A percentile compares a stretch with the other conserved stretches of the same genome.
These are phyloP conservation scores for Mucor indicus DNA, from an alignment of 371 early-diverging fungal species.

Conservation along the genomic window DNA sequence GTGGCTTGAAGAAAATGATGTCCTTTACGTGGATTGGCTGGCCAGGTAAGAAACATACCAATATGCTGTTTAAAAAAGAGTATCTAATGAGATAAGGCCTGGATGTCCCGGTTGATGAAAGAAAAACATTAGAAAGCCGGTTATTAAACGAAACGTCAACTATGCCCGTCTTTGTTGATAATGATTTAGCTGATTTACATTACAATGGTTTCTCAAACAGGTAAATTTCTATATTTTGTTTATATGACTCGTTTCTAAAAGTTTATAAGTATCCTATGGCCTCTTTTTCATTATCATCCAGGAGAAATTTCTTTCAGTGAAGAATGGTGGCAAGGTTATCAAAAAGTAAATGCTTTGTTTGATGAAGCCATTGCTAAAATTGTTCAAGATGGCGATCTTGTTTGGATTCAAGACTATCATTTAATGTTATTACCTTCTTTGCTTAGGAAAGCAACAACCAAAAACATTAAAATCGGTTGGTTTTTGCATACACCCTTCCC, in stretches of 20 bases:
- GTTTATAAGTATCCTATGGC: constrained; percentile 77
- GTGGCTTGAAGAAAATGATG: constrained; percentile 92
- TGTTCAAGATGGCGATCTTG: constrained; percentile 84
- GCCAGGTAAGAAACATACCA: constrained; percentile 70
- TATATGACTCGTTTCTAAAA: not conserved
- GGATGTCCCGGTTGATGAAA: constrained; percentile 84
- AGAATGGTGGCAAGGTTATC: constrained; percentile 95
- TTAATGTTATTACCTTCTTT: constrained; percentile 97
- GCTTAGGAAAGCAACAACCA: constrained; percentile 58
- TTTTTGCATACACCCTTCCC: constrained; percentile 99
- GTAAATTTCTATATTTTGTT: constrained; percentile 13
- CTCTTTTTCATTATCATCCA: constrained; percentile 97
- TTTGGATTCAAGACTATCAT: constrained; percentile 99
- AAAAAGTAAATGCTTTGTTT: constrained; percentile 86
- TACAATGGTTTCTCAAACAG: constrained; percentile 99
- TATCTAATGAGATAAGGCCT: no score
- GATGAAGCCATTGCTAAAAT: constrained; percentile 80
- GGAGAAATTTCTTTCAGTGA: constrained; percentile 93
- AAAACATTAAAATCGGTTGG: constrained; percentile 94
- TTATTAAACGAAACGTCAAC: constrained; percentile 83
- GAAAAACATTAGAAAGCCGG: constrained; percentile 68
- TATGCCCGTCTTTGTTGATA: constrained; percentile 94
- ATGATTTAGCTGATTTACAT: constrained; percentile 93
- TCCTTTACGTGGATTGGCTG: constrained; percentile 99
- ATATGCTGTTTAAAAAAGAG: not conserved